Evolutionary conservation across 1,284 basidiomycete species (phyloP), one percentile per base, ranked within the genome.

Genomic region (Pseudozyma sp.): DNA sequence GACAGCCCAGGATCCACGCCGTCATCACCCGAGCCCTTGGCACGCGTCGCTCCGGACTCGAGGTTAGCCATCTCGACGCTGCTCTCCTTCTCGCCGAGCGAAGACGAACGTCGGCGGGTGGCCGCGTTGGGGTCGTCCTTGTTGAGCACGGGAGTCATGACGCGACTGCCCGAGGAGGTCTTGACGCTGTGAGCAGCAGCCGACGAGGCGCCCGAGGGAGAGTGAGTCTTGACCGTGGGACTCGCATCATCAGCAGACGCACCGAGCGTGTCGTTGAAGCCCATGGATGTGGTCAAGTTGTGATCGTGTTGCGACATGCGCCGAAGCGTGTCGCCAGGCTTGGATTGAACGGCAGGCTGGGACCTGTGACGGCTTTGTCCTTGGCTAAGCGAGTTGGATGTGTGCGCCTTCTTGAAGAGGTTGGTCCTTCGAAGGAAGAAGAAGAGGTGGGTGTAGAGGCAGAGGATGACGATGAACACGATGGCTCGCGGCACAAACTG

Each of bases 371-470:
- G 50, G 43, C 49, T 62, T 30, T 51, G 49, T 52, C 52, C 19
- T 13, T 44, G 43, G 13, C 43, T 63, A 59, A 63, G 19, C 40
- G 58, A 64, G 39, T 60, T 54, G 46, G 62, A 58, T 19, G 40
- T 34, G 50, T 58, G 56, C 6, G 61, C 66, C 29, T 61, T 71
- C 58, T 62, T 71, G 56, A 80, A 80, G 24, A 81, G 62, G 44
- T 77, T 80, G 16, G 77, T 79, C 14, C 79, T 54, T 19, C 79
- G 61, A 2, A 81, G 57, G 68, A 81, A 81, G 71, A 81, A 79
- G 63, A 81, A 81, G 62, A 81, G 77, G 30, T 80, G 79, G 30
- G 79, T 80, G 55, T 81, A 81, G 47, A 81, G 76, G 51, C 70
- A 60, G 19, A 81, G 24, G 35, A 76, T 78, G 64, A 78, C 63